A percentile compares a stretch with the other conserved stretches of the same genome.
phyloP scores from a whole-genome alignment of 2,329 filamentous ascomycete genomes.

The Didymella segeticola region DNA sequence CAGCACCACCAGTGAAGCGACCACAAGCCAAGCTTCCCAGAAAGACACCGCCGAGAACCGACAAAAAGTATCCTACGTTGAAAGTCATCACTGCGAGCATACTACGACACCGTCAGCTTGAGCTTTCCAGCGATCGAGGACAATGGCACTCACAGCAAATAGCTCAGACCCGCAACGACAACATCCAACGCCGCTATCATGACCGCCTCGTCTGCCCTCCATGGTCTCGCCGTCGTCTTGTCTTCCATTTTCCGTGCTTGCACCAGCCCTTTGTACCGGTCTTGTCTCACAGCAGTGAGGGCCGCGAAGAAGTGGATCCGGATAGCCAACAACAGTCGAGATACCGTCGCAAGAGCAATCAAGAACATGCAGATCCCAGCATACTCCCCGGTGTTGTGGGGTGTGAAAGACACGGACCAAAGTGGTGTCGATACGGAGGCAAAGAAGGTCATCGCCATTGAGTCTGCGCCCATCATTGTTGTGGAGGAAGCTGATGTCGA shows the following conservation, averaged over 20 bases:
- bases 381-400: conserved; percentile 70
- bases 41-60: conserved; percentile 76
- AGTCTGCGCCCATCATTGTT: conserved; percentile 19
- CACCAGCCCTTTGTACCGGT: conserved; percentile 79
- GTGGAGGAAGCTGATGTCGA: neutral
- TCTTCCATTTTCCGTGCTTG: conserved; percentile 50
- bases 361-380: conserved; percentile 91
- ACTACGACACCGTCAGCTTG: conserved; percentile 53
- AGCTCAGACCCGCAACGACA: conserved; percentile 75
- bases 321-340: conserved; percentile 72
- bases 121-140: neutral
- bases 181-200: conserved; percentile 73
- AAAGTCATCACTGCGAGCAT: conserved; percentile 92
- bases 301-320: conserved; percentile 62
- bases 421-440: conserved; percentile 66
- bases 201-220: conserved; percentile 79
- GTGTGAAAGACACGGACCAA: conserved; percentile 74
- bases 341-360: conserved; percentile 71
- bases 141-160: conserved; percentile 74
- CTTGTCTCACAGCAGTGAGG: conserved; percentile 54
- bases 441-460: conserved; percentile 69
- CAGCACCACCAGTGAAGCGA: conserved; percentile 57
- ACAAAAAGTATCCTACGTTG: conserved; percentile 83
- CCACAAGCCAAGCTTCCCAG: conserved; percentile 80
- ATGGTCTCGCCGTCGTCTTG: conserved; percentile 66